Conservation (phyloP, 2,329 filamentous ascomycete genomes). For the Alternaria angustiovoidea region DNA sequence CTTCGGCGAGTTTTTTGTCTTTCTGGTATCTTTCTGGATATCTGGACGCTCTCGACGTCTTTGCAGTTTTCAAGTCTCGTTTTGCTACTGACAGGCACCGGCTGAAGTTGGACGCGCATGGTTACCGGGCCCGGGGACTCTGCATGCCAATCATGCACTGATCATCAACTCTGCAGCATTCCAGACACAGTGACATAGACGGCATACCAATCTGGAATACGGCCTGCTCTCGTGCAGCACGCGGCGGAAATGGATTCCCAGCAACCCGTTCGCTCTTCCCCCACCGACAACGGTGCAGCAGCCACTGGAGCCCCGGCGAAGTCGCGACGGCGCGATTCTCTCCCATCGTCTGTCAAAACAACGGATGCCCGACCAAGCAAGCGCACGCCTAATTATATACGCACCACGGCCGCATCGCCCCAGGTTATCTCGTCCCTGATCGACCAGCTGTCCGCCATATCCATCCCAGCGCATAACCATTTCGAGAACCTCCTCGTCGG, state of each 20-base stretch:
- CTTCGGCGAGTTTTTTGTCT: not conserved
- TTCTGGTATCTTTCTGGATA: constrained; percentile 1
- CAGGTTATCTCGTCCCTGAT: constrained; percentile 74
- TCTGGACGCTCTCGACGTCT: not conserved
- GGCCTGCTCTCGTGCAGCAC: constrained; percentile 6
- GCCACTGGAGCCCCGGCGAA: constrained; percentile 17
- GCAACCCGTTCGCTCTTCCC: constrained; percentile 8
- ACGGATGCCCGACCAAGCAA: constrained; percentile 31
- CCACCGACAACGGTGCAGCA: constrained; percentile 1
- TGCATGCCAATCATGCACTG: constrained; percentile 18
- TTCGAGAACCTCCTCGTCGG: constrained; percentile 65
- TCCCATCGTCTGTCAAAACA: constrained; percentile 30
- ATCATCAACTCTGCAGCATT: constrained; percentile 8
- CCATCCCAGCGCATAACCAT: constrained; percentile 71
- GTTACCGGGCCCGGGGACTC: constrained; percentile 1
- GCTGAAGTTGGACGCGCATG: constrained; percentile 1
- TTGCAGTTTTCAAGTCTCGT: not conserved
- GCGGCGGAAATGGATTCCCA: constrained; percentile 13
- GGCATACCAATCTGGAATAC: constrained; percentile 8
- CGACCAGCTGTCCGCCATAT: constrained; percentile 67
- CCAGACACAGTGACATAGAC: constrained; percentile 11
- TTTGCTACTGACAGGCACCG: not conserved
- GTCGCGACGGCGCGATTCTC: constrained; percentile 41
- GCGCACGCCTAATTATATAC: constrained; percentile 48
- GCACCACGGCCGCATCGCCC: constrained; percentile 60